Conservation (phyloP, 2,329 filamentous ascomycete genomes). For the Phyllosticta citribraziliensis region DNA sequence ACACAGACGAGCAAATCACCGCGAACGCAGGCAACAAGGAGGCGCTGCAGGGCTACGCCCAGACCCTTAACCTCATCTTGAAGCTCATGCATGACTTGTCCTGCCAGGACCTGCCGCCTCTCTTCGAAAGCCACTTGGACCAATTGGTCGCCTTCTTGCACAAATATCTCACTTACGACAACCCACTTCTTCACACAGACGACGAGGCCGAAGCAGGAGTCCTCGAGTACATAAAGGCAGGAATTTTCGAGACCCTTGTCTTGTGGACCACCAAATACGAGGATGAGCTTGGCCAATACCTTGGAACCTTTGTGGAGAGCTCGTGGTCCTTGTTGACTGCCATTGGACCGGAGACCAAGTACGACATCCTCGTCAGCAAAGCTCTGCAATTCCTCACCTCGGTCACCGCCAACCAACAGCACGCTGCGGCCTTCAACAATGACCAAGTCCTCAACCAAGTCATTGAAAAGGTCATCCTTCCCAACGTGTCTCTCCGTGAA, state of each 20-base stretch:
- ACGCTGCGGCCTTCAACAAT: slow-evolving; percentile 78
- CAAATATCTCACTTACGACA: slow-evolving; percentile 88
- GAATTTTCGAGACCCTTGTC: slow-evolving; percentile 83
- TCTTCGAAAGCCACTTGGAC: slow-evolving; percentile 81
- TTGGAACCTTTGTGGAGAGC: slow-evolving; percentile 75
- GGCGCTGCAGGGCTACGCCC: slow-evolving; percentile 66
- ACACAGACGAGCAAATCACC: slow-evolving; percentile 60
- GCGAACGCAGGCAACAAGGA: slow-evolving; percentile 67
- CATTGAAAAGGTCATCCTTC: slow-evolving; percentile 89
- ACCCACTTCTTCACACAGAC: slow-evolving; percentile 68
- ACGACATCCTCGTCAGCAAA: slow-evolving; percentile 88
- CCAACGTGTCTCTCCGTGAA: slow-evolving; percentile 83
- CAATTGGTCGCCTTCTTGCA: slow-evolving; percentile 71
- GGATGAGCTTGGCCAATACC: slow-evolving; percentile 76
- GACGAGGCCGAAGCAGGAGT: slow-evolving; percentile 84
- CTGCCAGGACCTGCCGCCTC: slow-evolving; percentile 89
- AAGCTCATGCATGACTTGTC: slow-evolving; percentile 95
- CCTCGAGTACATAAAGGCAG: slow-evolving; percentile 79
- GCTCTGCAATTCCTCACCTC: slow-evolving; percentile 90
- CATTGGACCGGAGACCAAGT: slow-evolving; percentile 79
- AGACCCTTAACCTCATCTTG: slow-evolving; percentile 76
- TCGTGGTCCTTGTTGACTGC: slow-evolving; percentile 87
- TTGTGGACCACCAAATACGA: slow-evolving; percentile 93
- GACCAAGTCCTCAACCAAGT: slow-evolving; percentile 72
- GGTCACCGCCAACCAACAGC: slow-evolving; percentile 65